Base-by-base conservation (phyloP, 148 eudicot genomes). In the Nyssa sinensis region DNA sequence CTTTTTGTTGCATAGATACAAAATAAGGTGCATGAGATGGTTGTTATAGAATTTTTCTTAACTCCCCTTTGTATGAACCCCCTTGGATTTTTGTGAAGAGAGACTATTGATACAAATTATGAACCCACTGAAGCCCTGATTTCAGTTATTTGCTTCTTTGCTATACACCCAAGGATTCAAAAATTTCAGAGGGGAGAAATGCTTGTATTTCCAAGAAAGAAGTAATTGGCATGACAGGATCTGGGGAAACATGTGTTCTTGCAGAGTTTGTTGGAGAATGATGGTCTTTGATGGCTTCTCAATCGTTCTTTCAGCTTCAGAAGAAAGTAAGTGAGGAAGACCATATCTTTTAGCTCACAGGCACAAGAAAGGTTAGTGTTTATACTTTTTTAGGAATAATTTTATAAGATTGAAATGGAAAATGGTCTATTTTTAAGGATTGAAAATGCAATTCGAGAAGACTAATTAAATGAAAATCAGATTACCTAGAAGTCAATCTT, bases 311-410 rank as follows among this genome's bases (percentile, higher is more conserved):
- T 44, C 67, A 69, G 79, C 73, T 84, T 63, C 88, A 60, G 24
- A 67, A 37, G 17, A 44, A 66, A 23, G 62, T 64, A 39, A 81
- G 82, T 79, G 76, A 74, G 27, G 84, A 78, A 29, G 79, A 69
- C 32, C 74, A 67, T 60, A 80, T 88, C 75, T 85, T 89, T 75
- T 88, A 85, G 84, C 83, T 91, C 35, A 77, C 65, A 53, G 93
- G 97, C 39, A 73, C 83, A 44, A 84, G 71, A 55, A 81, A 79
- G 84, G 97, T 91, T 79, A 85, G 73, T 9, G 31, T 67, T 34
- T 11, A 44, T 11, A n/a, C 59, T 11, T 21, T 55, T 55, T 21
- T 55, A 0, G 59, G 7, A 3, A 17, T 4, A 55, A 1, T n/a
- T 49, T 49, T 49, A 14, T 13, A 7, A 49, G 7, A 49, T 49